These are phyloP conservation scores for Truncatella angustata DNA, from an alignment of 2,329 filamentous ascomycete species.

Conservation along the genomic window DNA sequence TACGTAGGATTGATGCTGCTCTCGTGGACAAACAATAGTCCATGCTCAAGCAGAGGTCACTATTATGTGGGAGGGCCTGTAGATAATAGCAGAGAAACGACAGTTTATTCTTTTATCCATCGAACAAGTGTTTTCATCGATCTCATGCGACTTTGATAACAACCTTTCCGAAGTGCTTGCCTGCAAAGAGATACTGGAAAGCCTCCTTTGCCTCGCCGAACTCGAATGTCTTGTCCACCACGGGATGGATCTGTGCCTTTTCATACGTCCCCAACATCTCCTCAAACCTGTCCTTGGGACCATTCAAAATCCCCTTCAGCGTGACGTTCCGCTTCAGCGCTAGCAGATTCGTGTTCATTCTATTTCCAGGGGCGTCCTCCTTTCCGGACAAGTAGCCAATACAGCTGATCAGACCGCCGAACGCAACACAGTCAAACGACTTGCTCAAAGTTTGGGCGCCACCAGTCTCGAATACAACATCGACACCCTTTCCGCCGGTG, in stretches of 20 bases:
- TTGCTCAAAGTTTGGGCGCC: slow-evolving; percentile 50
- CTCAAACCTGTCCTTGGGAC: slow-evolving; percentile 54
- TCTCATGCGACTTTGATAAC: slow-evolving; percentile 39
- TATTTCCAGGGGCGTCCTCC: slow-evolving; percentile 47
- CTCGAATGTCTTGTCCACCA: slow-evolving; percentile 45
- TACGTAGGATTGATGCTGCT: no score
- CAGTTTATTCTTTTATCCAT: no score
- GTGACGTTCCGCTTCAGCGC: slow-evolving; percentile 35
- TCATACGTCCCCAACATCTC: slow-evolving; percentile 51
- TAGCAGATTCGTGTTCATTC: slow-evolving; percentile 54
- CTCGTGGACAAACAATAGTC: no score
- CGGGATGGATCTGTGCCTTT: slow-evolving; percentile 36
- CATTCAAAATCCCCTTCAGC: slow-evolving; percentile 52
- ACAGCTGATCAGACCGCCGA: slow-evolving; percentile 51
- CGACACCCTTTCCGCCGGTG: slow-evolving; percentile 45
- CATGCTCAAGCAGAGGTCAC: no score
- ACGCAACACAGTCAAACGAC: slow-evolving; percentile 51
- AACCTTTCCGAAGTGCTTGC: slow-evolving; percentile 59
- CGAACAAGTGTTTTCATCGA: no score
- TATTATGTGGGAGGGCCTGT: no score
- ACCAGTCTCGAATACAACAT: slow-evolving; percentile 55
- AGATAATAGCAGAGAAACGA: no score
- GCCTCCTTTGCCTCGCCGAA: slow-evolving; percentile 48
- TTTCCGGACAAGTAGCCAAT: slow-evolving; percentile 44
- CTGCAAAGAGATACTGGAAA: slow-evolving; percentile 49